Evolutionary conservation across 2,329 filamentous ascomycete genomes (phyloP), one percentile per base, ranked within the genome.

Genomic region (Colletotrichum lindemuthianum): DNA sequence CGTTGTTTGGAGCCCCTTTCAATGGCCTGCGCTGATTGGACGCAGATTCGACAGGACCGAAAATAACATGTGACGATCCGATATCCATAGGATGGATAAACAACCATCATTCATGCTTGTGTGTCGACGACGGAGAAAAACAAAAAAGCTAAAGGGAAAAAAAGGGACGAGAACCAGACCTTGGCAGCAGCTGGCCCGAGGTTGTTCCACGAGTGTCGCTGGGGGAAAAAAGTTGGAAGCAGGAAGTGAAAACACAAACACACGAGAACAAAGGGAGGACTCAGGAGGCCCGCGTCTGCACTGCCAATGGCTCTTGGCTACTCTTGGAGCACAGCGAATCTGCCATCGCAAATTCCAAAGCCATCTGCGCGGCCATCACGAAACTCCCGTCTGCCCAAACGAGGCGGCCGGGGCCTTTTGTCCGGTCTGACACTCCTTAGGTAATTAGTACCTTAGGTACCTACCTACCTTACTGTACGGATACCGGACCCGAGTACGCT

Each of bases 51-150:
- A 24, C 55, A 15, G 36, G n/a, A 45, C 52, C 47, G 52, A 65
- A 57, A 52, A 52, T 56, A 57, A 52, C 58, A 65, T 63, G 58
- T 65, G 63, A 65, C 63, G 58, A 65, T 57, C 47, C 41, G 3
- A n/a, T 24, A 34, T 36, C 11, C n/a, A 39, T 60, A 24, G 24
- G 24, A 24, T 57, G 52, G 33, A 34, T 45, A 60, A 44, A 54
- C n/a, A 41, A 57, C 58, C 63, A 57, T 63, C 51, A 65, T 36
- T 52, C 47, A 65, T 36, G 12, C 45, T 34, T 5, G 24, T 24
- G 24, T 24, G 24, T 24, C 24, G 24, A 5, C 24, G 4, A 24
- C 24, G 24, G 24, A 24, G 1, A 24, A 24, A 24, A 24, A 3
- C 2, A 24, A 5, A 24, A 24, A 24, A 24, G n/a, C n/a, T n/a